Percentiles rank a stretch among this genome's conserved stretches.
Evolutionary conservation across 495 filamentous ascomycete genomes (phyloP).

Genomic region (Peziza echinospora): DNA sequence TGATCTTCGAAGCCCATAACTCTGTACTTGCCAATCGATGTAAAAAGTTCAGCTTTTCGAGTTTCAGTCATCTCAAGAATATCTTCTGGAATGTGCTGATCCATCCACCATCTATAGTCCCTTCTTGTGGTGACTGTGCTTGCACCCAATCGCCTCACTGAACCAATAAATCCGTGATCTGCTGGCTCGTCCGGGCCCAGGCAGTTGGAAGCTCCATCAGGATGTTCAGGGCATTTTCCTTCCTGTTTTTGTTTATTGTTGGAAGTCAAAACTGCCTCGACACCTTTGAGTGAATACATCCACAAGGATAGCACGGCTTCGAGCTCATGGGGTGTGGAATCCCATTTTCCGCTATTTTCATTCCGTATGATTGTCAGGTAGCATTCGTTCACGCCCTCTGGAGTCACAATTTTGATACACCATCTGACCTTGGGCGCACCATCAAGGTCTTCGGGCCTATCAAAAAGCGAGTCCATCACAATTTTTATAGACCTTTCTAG

Average conservation of each 20-base stretch:
- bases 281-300: slow-evolving; percentile 1
- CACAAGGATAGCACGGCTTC: background rate
- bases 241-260: no score
- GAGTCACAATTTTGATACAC: no score
- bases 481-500: slow-evolving; percentile 5
- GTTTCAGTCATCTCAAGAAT: background rate
- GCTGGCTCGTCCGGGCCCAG: no score
- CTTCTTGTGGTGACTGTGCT: background rate
- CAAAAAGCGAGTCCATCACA: slow-evolving; percentile 7
- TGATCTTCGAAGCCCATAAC: no score
- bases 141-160: background rate
- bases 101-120: background rate
- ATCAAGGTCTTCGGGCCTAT: background rate
- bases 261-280: no score
- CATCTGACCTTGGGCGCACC: no score
- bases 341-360: slow-evolving; percentile 4
- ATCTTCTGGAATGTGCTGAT: background rate
- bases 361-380: no score
- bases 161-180: no score
- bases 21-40: no score
- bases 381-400: no score
- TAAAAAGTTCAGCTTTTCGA: background rate
- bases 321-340: background rate
- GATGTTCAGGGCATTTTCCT: no score
- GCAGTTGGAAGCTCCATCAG: no score